Conservation (phyloP, 2,329 filamentous ascomycete species). For the Coniella vitis region DNA sequence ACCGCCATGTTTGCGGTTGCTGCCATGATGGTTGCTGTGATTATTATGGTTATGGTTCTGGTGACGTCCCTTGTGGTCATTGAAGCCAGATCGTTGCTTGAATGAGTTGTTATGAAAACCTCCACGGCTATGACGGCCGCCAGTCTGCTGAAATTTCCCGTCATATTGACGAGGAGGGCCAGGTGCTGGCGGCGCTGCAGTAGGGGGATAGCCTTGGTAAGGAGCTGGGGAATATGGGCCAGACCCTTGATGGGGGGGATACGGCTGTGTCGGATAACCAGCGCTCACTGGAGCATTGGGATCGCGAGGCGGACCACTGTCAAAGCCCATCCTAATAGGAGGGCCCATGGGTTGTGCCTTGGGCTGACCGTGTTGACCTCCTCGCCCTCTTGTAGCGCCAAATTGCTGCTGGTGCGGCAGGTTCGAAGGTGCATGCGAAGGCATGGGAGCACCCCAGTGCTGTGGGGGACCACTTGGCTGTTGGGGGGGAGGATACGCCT, state of each 20-base stretch:
- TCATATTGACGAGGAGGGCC: constrained; percentile 23
- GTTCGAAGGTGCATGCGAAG: constrained; percentile 25
- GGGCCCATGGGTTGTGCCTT: constrained; percentile 42
- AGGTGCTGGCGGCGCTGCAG: constrained; percentile 24
- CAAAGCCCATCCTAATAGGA: constrained; percentile 49
- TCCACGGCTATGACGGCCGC: constrained; percentile 31
- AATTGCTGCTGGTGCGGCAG: constrained; percentile 29
- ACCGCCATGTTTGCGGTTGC: constrained; percentile 23
- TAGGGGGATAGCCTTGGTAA: constrained; percentile 33
- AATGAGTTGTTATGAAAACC: constrained; percentile 27
- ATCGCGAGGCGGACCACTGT: constrained; percentile 30
- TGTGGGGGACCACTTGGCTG: constrained; percentile 29
- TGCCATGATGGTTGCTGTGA: constrained; percentile 19
- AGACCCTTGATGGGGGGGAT: constrained; percentile 23
- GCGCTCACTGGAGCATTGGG: constrained; percentile 40
- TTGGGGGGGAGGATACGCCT: constrained; percentile 26
- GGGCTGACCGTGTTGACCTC: constrained; percentile 31
- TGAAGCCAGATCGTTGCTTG: constrained; percentile 29
- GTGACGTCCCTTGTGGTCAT: constrained; percentile 31
- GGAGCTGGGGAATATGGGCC: constrained; percentile 21
- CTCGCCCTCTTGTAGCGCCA: constrained; percentile 37
- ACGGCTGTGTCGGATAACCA: constrained; percentile 32
- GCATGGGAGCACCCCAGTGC: constrained; percentile 33
- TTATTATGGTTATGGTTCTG: constrained; percentile 22
- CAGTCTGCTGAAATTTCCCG: constrained; percentile 28